Percentiles rank a stretch among this genome's conserved stretches.
These are phyloP conservation scores for Plasmodium relictum DNA, from an alignment of 169 alveolate species.

Conservation along the genomic window DNA sequence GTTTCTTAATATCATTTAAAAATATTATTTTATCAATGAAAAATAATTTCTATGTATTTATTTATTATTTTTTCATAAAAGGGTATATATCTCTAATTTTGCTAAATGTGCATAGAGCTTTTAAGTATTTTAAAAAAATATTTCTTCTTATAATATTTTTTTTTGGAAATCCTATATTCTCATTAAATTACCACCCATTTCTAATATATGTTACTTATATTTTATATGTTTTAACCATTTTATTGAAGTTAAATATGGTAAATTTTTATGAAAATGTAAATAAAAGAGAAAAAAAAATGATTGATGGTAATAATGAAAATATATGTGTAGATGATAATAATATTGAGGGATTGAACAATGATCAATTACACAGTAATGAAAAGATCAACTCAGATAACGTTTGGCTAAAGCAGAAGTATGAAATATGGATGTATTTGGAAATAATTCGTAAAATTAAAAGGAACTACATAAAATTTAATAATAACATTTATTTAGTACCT, in stretches of 20 bases:
- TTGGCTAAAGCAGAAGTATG: constrained; percentile 70
- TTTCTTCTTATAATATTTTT: constrained; percentile 60
- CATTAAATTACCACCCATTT: constrained; percentile 63
- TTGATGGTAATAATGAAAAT: background rate
- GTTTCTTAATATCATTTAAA: constrained; percentile 47
- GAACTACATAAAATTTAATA: constrained; percentile 50
- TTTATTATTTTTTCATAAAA: constrained; percentile 62
- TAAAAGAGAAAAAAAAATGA: constrained; percentile 26
- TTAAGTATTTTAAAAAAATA: constrained; percentile 58
- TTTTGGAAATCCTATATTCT: constrained; percentile 68
- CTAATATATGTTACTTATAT: constrained; percentile 67
- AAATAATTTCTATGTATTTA: constrained; percentile 64
- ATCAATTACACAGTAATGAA: constrained; percentile 6
- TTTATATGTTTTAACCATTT: constrained; percentile 59
- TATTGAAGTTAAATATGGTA: constrained; percentile 44
- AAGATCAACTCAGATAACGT: constrained; percentile 5
- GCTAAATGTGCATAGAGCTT: constrained; percentile 42
- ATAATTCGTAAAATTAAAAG: constrained; percentile 67
- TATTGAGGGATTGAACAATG: constrained; percentile 20
- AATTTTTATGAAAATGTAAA: constrained; percentile 30
- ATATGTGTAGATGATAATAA: background rate
- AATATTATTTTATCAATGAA: constrained; percentile 59
- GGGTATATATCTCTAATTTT: constrained; percentile 62
- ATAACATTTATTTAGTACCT: constrained; percentile 73
- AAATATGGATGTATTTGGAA: constrained; percentile 73